Conservation (phyloP, 164 flowering plant species). For the Buxus sempervirens region DNA sequence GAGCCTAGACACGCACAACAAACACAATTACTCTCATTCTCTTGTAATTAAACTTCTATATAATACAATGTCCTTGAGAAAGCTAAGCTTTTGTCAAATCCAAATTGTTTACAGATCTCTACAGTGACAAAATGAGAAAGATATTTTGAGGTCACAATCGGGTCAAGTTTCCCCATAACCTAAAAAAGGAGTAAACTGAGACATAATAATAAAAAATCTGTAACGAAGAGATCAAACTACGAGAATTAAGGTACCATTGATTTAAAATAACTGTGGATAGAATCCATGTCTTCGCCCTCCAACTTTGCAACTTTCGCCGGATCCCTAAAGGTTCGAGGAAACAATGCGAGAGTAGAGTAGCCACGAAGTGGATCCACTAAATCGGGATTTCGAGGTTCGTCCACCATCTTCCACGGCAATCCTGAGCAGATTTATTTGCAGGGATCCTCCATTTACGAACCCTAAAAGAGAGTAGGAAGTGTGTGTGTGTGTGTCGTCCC, state of each 20-base stretch:
- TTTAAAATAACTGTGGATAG: slow-evolving; percentile 30
- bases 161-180: not conserved
- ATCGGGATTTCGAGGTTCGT: slow-evolving; percentile 15
- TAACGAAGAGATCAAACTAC: not conserved
- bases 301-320: slow-evolving; percentile 11
- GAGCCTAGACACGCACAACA: slow-evolving; percentile 29
- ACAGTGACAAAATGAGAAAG: not conserved
- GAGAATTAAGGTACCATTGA: slow-evolving; percentile 31
- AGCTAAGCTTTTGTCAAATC: too few species aligned
- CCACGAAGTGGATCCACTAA: slow-evolving; percentile 38
- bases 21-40: not conserved
- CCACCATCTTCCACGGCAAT: slow-evolving; percentile 21
- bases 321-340: slow-evolving; percentile 37
- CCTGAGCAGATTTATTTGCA: too few species aligned
- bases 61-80: too few species aligned
- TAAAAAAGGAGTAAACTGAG: not conserved
- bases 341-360: slow-evolving; percentile 28
- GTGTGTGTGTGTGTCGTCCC: too few species aligned
- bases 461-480: too few species aligned
- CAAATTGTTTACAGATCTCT: not conserved
- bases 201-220: not conserved
- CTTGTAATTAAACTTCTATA: not conserved
- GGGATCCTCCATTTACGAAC: too few species aligned
- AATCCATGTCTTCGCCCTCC: slow-evolving; percentile 26
- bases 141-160: not conserved